phyloP scores from a whole-genome alignment of 169 alveolate species.

The Plasmodium yoelii region DNA sequence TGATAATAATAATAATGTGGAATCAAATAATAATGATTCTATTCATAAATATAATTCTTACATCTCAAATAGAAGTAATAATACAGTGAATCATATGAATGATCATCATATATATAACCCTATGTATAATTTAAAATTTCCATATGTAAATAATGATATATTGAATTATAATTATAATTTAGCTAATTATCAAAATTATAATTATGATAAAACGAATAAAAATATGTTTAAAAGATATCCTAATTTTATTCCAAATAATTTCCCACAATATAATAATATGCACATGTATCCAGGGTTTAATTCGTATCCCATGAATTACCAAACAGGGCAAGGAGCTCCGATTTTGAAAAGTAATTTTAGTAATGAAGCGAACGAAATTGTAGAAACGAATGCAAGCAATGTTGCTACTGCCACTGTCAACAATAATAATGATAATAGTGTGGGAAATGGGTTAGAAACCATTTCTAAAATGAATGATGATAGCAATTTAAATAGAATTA shows the following conservation, averaged over 20 bases:
- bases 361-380: neutral
- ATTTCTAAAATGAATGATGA: neutral
- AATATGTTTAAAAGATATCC: conserved; percentile 44
- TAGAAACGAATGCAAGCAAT: neutral
- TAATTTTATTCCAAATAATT: conserved; percentile 7
- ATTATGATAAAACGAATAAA: conserved; percentile 26
- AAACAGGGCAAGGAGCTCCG: neutral
- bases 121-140: conserved; percentile 49
- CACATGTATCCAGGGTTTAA: conserved; percentile 24
- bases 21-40: conserved; percentile 7
- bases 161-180: conserved; percentile 65
- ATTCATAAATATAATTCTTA: conserved; percentile 24
- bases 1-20: neutral
- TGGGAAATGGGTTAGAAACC: too few species aligned
- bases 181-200: conserved; percentile 24
- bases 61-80: conserved; percentile 6
- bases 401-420: neutral
- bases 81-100: neutral
- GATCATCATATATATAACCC: neutral
- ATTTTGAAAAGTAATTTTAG: neutral
- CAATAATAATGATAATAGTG: neutral
- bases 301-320: conserved; percentile 35
- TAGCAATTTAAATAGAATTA: too few species aligned
- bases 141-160: conserved; percentile 53
- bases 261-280: conserved; percentile 39